Evolutionary conservation across 495 filamentous ascomycete genomes (phyloP), one percentile per base, ranked within the genome.

Genomic region (Darksidea phi): DNA sequence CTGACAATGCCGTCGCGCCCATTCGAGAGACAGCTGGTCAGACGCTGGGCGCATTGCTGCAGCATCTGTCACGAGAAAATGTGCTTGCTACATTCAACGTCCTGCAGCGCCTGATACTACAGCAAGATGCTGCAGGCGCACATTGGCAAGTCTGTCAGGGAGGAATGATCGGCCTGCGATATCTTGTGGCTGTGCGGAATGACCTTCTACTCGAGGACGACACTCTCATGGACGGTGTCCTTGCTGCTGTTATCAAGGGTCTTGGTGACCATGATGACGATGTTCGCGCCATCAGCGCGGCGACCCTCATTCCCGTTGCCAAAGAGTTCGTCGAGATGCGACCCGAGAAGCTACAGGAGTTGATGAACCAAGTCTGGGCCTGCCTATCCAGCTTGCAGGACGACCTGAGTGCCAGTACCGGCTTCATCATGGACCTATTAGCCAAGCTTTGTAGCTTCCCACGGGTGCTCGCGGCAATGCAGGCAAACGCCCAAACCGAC

Each of bases 21-120:
- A 96, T 98, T 59, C 81, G 94, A 61, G 94, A 98, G 75, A 96
- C 94, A 0, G 89, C 95, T 23, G 95, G 94, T n/a, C 94, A 98
- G 74, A 91, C 91, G 1, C 78, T 98, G 21, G 95, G 93, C 67
- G 88, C 93, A 11, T 82, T 96, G 37, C 78, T 98, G 45, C 87
- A 86, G 53, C 88, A 96, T 73, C 75, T 96, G 17, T 82, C 89
- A 12, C 76, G 86, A 0, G 72, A 76, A 28, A 89, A 89, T 25
- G 92, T 97, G 48, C 82, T 90, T 59, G 79, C 82, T 42, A 87
- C 92, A 45, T 96, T 96, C 64, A 80, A 78, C 20, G 84, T 91
- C 43, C 78, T 98, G 15, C 86, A 91, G 58, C 82, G 88, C 18
- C 87, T 98, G 74, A 89, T 97, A 42, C 95, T 96, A 89, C 90